phyloP scores from a whole-genome alignment of 306 rosid genomes.

The Sechiopsis laciniata region DNA sequence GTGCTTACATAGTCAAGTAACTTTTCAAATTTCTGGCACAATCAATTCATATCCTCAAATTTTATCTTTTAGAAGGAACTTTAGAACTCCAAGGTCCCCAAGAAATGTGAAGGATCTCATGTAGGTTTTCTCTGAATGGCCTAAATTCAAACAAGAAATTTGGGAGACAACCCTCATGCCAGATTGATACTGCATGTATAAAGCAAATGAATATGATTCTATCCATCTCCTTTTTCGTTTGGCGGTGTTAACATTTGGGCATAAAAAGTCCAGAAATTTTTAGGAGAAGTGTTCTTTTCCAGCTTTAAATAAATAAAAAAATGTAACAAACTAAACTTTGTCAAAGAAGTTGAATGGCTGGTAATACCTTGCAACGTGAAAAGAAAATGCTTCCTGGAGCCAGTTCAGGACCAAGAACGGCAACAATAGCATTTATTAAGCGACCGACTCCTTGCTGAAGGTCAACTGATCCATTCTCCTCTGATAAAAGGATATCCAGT shows the following conservation, averaged over 20 bases:
- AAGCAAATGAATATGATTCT: neutral
- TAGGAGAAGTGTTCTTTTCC: no score
- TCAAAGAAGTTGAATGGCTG: slow-evolving; percentile 10
- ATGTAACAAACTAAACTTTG: neutral
- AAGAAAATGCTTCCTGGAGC: slow-evolving; percentile 96
- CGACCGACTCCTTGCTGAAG: slow-evolving; percentile 98
- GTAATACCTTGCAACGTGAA: slow-evolving; percentile 85
- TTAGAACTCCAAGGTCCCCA: neutral
- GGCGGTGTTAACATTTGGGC: neutral
- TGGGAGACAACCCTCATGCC: no score
- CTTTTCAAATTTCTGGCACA: neutral
- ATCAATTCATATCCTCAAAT: neutral
- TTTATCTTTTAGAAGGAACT: neutral
- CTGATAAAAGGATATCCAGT: slow-evolving; percentile 88
- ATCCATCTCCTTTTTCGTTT: neutral
- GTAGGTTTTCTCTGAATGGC: neutral
- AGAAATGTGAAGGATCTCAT: neutral
- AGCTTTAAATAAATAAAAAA: neutral
- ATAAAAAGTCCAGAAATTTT: neutral
- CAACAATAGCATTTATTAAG: slow-evolving; percentile 84
- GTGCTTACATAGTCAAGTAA: neutral
- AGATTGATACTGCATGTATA: neutral
- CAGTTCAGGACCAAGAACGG: slow-evolving; percentile 98
- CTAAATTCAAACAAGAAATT: neutral
- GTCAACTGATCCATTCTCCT: slow-evolving; percentile 80